Base-by-base conservation (phyloP, 306 rosid species). In the Dicorynia guianensis region DNA sequence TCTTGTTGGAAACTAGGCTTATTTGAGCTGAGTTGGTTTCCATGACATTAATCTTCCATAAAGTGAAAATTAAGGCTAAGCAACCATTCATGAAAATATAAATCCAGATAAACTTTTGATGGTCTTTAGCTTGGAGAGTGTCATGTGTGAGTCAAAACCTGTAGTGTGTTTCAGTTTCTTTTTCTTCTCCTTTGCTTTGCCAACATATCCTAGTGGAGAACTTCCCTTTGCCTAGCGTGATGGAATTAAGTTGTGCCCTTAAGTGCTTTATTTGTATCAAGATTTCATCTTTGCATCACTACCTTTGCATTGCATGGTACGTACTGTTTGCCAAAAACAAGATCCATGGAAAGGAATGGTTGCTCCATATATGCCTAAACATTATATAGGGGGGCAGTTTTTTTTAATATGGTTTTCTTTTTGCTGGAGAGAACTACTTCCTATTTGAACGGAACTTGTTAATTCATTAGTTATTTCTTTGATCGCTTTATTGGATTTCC, bases 401-500 rank as follows among this genome's bases (percentile, higher is more conserved):
- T 5, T 50, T 34, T 60, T 2, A 6, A 49, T 47, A 76, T 12
- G n/a, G n/a, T 25, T 55, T 54, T 30, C 17, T n/a, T 55, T 56
- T 47, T 44, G 25, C 67, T 43, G 42, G 15, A 46, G 17, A 44
- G 40, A 57, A 56, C 61, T 35, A 14, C 47, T 53, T 50, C 34
- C 11, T 76, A 7, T 54, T 65, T 72, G 8, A 49, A 57, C 5
- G n/a, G 5, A 46, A 43, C 35, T 15, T 35, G 55, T 75, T 39
- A 13, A 44, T 25, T 6, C 55, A 13, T 36, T 14, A 19, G 56
- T 56, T 20, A n/a, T 44, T 13, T 49, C 6, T 66, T 49, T 39
- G 3, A 40, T 36, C 70, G 50, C 42, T 34, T 67, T 69, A 13
- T 79, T 57, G 36, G 56, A n/a, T 14, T 59, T 64, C 57, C n/a